Percentiles rank a stretch among this genome's conserved stretches.
Conservation (phyloP, 2,329 filamentous ascomycete genomes). For the Colletotrichum ledebouriae region DNA sequence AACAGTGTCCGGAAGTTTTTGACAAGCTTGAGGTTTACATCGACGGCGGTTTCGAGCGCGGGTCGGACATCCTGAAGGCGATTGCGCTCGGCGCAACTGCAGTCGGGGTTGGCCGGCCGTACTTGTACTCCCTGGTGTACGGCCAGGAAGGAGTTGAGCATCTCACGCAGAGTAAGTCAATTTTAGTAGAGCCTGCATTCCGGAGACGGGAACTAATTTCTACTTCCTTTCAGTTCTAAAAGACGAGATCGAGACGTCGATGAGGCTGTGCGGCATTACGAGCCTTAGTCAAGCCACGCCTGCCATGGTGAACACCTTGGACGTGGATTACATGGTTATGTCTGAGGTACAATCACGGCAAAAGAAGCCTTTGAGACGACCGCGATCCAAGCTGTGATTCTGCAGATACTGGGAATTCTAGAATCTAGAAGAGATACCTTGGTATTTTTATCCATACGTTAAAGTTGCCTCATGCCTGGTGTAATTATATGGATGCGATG, state of each 20-base stretch:
- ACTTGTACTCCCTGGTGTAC: conserved; percentile 66
- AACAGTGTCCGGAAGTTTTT: conserved; percentile 52
- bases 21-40: conserved; percentile 65
- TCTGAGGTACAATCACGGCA: conserved; percentile 21
- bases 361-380: conserved; percentile 3
- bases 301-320: conserved; percentile 50
- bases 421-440: neutral
- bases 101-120: conserved; percentile 77
- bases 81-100: conserved; percentile 74
- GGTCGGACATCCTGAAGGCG: conserved; percentile 77
- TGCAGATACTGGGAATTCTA: too few relatives aligned
- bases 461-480: too few relatives aligned
- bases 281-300: conserved; percentile 48
- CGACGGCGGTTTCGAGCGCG: conserved; percentile 75
- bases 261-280: conserved; percentile 49
- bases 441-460: neutral
- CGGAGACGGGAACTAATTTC: neutral
- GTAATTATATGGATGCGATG: too few relatives aligned
- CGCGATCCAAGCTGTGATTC: conserved; percentile 12
- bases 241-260: conserved; percentile 49
- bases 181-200: fast-evolving
- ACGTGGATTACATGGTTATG: conserved; percentile 49
- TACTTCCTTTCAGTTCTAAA: conserved; percentile 41
- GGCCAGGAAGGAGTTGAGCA: conserved; percentile 63
- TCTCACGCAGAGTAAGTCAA: conserved; percentile 42